Base-by-base conservation (phyloP, 2,329 filamentous ascomycete genomes). In the Calonectria henricotiae region DNA sequence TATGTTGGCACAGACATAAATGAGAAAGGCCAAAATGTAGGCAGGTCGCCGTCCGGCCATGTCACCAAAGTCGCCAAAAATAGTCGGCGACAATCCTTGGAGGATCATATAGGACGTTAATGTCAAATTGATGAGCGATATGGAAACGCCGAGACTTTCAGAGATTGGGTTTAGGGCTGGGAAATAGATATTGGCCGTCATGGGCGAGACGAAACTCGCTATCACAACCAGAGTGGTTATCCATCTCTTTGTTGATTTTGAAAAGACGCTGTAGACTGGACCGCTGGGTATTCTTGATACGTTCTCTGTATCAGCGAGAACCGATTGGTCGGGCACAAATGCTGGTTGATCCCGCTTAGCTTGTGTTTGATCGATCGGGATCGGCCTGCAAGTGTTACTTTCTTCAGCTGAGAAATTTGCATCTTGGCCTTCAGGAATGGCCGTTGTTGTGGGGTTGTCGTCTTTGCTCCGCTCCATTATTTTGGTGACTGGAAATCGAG, bases 71-170 rank as follows among this genome's bases (percentile, higher is more conserved):
- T 90, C 89, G 4, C 90, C 91, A 54, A 90, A 87, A 13, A 92
- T 78, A 6, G 87, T 88, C 0, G 90, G 91, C 0, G 90, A 85
- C 1, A 93, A 79, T 20, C 86, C 90, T 78, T 92, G 90, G 51
- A 92, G 84, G 65, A 92, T 86, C 88, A 90, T 89, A 77, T 89
- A 91, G 1, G 89, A 89, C 4, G 89, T 91, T 46, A 89, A 77
- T 8, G 86, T 86, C 62, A 88, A 76, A 75, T 88, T 88, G 73
- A 88, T 80, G 39, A 86, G 78, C 9, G 79, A 78, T 9, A 81
- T 73, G 11, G 81, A 81, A 49, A 86, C 83, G 20, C 77, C 68
- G 1, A 86, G 76, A 65, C 85, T 83, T 12, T 78, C 65, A 13
- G 85, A 79, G 30, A 87, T 79, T 9, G 82, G 78, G 37, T 81